Base-by-base conservation (phyloP, 2,329 filamentous ascomycete species). In the Venturia aucupariae region DNA sequence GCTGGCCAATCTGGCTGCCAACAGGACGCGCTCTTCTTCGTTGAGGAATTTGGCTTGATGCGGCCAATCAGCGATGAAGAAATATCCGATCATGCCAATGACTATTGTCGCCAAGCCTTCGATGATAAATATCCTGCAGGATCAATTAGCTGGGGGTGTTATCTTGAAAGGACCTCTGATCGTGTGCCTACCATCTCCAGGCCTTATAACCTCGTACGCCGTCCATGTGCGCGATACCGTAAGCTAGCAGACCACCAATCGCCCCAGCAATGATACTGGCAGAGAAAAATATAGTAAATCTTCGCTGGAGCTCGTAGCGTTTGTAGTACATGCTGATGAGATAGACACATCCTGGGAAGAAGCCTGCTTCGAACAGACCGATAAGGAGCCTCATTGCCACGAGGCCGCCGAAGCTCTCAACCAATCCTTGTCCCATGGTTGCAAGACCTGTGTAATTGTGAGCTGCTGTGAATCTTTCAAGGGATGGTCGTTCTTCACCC, bases 11-110 rank as follows among this genome's bases (percentile, higher is more conserved):
- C 79, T 76, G 17, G 72, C 71, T 35, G 78, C 70, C 2, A 83
- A 74, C 4, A 81, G 68, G 13, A 70, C 68, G 57, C 76, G 75
- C 69, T 83, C 79, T 15, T 79, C 75, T 0, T 76, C 71, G 17
- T 68, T 77, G n/a, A 83, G 72, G 67, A 81, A 83, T 3, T 70
- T 74, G 1, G 79, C 75, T 1, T 70, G 76, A 60, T 78, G 75
- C 0, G 79, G 79, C 74, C 77, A 79, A 65, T 79, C 75, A 39
- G 73, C 73, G 51, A 81, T 72, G 66, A 78, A 67, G 55, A 65
- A 72, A 22, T 68, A 68, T 19, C 67, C 60, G 19, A 64, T 51
- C 8, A 70, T n/a, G 54, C 67, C 68, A 15, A 71, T 59, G 30
- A 69, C 64, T 44, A 70, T 63, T 11, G 73, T 74, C 41, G 71